Evolutionary conservation across 495 filamentous ascomycete species (phyloP), one percentile per base, ranked within the genome.

Genomic region (Amniculicola lignicola): DNA sequence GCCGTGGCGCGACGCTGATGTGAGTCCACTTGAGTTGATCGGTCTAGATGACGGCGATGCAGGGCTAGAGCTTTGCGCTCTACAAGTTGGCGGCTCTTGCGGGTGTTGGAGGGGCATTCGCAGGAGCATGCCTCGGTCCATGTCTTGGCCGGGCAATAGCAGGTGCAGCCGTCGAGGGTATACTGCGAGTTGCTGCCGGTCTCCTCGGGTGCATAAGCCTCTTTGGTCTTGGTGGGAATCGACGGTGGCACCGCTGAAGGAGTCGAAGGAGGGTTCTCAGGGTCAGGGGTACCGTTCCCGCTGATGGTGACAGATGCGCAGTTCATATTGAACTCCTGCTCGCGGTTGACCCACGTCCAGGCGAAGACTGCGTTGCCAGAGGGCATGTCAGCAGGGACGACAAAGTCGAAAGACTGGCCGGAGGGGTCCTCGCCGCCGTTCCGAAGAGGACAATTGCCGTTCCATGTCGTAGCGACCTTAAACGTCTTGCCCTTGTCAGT

Each of bases 321-420:
- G 42, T 63, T 67, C 59, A 62, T 64, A 42, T 62, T 62, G 59
- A 72, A 62, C 49, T 73, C 70, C 24, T 67, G 51, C 44, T 73
- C 69, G 22, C 70, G 66, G 40, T 73, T 73, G 42, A 66, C 52
- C 70, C 70, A 73, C 1, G 61, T 68, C 69, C 70, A 72, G 10
- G 67, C 62, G 37, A 73, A 72, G 29, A 73, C 48, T 3, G 54
- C 68, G 12, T 61, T 37, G 25, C 70, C 70, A 5, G 51, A 12
- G 1, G 66, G 60, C 16, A 72, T 37, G 38, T 73, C 70, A 16
- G 57, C 56, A 6, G 70, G 70, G 6, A 73, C 64, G 10, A 37
- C 57, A 44, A 73, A 70, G 22, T 65, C 51, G 58, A 70, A 73
- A n/a, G 61, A 46, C 42, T 72, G 69, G 16, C 36, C 48, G 12